phyloP scores from a whole-genome alignment of 2,329 filamentous ascomycete genomes.

The Aspergillus sp. region DNA sequence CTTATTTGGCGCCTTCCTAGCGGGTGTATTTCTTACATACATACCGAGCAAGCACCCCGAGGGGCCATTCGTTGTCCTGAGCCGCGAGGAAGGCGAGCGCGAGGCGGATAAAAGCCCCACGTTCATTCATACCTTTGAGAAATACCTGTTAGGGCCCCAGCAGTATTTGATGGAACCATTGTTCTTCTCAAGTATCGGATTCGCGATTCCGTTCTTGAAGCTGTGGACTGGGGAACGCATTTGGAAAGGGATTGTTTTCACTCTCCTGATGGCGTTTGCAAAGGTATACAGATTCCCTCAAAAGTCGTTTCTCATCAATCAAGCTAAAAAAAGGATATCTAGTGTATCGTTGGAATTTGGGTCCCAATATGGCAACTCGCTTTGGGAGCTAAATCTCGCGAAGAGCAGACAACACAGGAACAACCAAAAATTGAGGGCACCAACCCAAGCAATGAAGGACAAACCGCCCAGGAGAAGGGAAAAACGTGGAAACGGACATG shows the following conservation, averaged over 20 bases:
- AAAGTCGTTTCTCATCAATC: not conserved
- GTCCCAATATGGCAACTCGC: slow-evolving; percentile 16
- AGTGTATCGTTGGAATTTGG: slow-evolving; percentile 25
- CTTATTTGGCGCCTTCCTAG: slow-evolving; percentile 34
- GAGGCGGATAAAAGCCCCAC: slow-evolving; percentile 29
- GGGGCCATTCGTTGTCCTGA: slow-evolving; percentile 31
- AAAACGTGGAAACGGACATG: slow-evolving; percentile 2
- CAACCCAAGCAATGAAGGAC: not conserved
- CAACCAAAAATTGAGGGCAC: not conserved
- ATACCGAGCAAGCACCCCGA: slow-evolving; percentile 32
- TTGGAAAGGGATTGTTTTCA: slow-evolving; percentile 25
- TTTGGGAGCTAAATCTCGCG: not conserved
- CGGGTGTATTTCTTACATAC: slow-evolving; percentile 31
- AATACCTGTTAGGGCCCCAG: slow-evolving; percentile 31
- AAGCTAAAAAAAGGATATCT: not conserved
- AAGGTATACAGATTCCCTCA: slow-evolving; percentile 14
- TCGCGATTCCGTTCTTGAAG: slow-evolving; percentile 26
- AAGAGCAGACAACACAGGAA: not conserved
- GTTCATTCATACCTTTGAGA: slow-evolving; percentile 36
- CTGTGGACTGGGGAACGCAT: slow-evolving; percentile 28
- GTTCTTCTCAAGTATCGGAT: slow-evolving; percentile 27
- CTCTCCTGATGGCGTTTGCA: slow-evolving; percentile 23
- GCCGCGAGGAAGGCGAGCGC: slow-evolving; percentile 27
- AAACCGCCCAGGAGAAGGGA: not conserved
- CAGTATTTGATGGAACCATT: slow-evolving; percentile 27